phyloP scores from a whole-genome alignment of 805 yeast species.

The Kodamaea kakaduensis region DNA sequence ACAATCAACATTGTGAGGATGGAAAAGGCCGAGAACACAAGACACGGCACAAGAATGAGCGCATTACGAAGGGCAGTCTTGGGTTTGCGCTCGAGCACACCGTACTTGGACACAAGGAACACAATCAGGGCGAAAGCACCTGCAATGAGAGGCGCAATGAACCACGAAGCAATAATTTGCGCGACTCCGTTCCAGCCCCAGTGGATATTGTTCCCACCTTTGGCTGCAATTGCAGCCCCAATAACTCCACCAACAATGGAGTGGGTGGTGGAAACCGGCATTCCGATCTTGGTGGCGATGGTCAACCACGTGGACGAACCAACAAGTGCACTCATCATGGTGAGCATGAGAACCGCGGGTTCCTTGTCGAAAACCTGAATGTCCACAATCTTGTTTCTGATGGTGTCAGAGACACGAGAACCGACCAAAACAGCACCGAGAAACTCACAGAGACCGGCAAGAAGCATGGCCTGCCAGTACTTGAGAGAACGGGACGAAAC shows the following conservation, averaged over 20 bases:
- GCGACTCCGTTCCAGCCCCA: slow-evolving; percentile 81
- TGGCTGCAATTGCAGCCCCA: slow-evolving; percentile 72
- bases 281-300: slow-evolving; percentile 60
- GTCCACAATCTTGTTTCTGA: slow-evolving; percentile 60
- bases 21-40: slow-evolving; percentile 57
- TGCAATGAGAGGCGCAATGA: slow-evolving; percentile 69
- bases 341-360: slow-evolving; percentile 70
- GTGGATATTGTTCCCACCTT: slow-evolving; percentile 52
- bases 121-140: slow-evolving; percentile 58
- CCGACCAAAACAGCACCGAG: slow-evolving; percentile 74
- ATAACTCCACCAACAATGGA: slow-evolving; percentile 73
- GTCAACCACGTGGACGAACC: slow-evolving; percentile 72
- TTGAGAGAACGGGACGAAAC: slow-evolving; percentile 65
- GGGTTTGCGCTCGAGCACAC: slow-evolving; percentile 54
- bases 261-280: slow-evolving; percentile 83
- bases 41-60: slow-evolving; percentile 52
- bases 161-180: slow-evolving; percentile 76
- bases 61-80: slow-evolving; percentile 48
- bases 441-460: slow-evolving; percentile 69
- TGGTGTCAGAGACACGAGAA: slow-evolving; percentile 69
- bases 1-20: slow-evolving; percentile 72
- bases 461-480: slow-evolving; percentile 72
- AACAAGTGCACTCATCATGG: slow-evolving; percentile 71
- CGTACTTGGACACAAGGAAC: slow-evolving; percentile 56
- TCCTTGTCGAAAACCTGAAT: slow-evolving; percentile 47